Conservation (phyloP, 2,329 filamentous ascomycete species). For the Alternaria triticimaculans region DNA sequence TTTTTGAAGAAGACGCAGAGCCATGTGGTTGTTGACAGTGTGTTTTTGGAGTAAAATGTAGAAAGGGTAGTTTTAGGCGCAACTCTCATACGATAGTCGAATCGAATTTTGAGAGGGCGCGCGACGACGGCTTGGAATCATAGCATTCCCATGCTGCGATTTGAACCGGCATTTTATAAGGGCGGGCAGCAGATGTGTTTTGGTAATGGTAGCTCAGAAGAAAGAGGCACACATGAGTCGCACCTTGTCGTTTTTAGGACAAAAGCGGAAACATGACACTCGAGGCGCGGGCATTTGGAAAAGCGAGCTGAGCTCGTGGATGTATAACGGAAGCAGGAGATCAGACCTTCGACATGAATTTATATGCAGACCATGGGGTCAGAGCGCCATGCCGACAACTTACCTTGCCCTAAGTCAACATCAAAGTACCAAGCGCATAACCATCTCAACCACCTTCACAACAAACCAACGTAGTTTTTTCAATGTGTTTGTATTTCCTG, state of each 20-base stretch:
- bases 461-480: background rate
- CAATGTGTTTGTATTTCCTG: background rate
- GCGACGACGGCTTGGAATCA: background rate
- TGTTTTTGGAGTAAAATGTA: background rate
- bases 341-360: background rate
- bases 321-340: background rate
- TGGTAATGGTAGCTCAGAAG: background rate
- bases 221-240: background rate
- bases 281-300: background rate
- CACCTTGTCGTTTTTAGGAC: too few species aligned
- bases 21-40: background rate
- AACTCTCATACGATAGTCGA: background rate
- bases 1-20: background rate
- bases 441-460: background rate
- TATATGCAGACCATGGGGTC: background rate
- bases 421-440: background rate
- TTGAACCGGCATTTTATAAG: background rate
- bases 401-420: too few species aligned
- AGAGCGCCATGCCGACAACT: background rate
- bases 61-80: background rate
- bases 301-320: background rate
- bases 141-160: background rate
- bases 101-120: too few species aligned
- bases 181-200: background rate
- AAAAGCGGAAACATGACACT: background rate